Percentiles rank a stretch among this genome's conserved stretches.
phyloP scores from a whole-genome alignment of 768 basidiomycete genomes.

The Trametes sanguinea region DNA sequence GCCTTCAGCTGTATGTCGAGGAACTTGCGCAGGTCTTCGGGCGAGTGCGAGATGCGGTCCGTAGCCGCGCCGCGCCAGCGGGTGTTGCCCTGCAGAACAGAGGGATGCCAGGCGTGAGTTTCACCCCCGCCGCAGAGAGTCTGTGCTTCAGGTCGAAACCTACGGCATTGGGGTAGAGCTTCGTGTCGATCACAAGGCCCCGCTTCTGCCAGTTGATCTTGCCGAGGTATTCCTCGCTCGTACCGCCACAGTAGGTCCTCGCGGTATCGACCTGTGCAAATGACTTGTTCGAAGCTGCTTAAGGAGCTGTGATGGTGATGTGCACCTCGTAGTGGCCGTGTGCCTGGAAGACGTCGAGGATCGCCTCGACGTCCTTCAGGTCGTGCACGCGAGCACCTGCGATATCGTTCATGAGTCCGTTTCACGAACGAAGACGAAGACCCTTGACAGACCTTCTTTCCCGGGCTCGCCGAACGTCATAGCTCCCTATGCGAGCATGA shows the following conservation, averaged over 20 bases:
- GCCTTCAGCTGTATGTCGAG: constrained; percentile 42
- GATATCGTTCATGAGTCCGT: neutral
- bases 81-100: neutral
- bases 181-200: constrained; percentile 60
- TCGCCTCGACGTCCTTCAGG: constrained; percentile 49
- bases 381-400: constrained; percentile 48
- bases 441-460: constrained; percentile 38
- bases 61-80: neutral
- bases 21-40: constrained; percentile 39
- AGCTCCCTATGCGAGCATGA: constrained; percentile 41
- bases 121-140: too few species aligned
- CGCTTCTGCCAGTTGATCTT: constrained; percentile 50
- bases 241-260: constrained; percentile 32
- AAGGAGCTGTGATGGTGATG: constrained; percentile 1
- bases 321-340: constrained; percentile 58
- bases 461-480: constrained; percentile 58
- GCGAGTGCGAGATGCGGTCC: constrained; percentile 28
- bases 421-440: neutral
- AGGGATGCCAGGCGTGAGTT: too few species aligned
- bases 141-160: neutral
- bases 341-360: constrained; percentile 53
- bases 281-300: too few species aligned
- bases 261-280: constrained; percentile 35
- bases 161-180: constrained; percentile 49
- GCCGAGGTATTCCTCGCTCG: constrained; percentile 46